These are phyloP conservation scores for Wallemia mellicola DNA, from an alignment of 1,284 basidiomycete genomes.

Conservation along the genomic window DNA sequence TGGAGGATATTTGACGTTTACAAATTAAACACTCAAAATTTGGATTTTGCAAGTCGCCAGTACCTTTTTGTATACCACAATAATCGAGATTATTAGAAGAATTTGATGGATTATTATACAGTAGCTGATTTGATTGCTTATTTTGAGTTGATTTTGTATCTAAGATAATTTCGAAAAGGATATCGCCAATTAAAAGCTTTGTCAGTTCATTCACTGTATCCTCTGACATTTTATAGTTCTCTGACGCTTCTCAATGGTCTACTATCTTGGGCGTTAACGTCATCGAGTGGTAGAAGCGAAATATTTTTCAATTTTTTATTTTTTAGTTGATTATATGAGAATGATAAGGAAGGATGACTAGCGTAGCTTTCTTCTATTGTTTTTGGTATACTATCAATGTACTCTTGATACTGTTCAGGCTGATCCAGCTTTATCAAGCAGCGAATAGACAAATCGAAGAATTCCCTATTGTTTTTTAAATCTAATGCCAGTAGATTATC, in stretches of 20 bases:
- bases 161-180: neutral
- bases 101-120: neutral
- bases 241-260: neutral
- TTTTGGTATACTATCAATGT: too few relatives aligned
- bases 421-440: too few relatives aligned
- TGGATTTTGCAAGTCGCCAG: neutral
- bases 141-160: neutral
- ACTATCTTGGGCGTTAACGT: neutral
- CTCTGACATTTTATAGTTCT: neutral
- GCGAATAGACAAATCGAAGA: too few relatives aligned
- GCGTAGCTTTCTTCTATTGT: too few relatives aligned
- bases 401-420: too few relatives aligned
- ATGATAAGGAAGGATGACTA: too few relatives aligned
- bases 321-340: too few relatives aligned
- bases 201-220: neutral
- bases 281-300: neutral
- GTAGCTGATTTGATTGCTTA: neutral
- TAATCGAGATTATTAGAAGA: too few relatives aligned
- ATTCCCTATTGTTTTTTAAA: too few relatives aligned
- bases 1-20: neutral
- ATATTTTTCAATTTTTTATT: neutral
- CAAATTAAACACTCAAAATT: neutral
- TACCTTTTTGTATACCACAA: neutral
- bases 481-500: too few relatives aligned
- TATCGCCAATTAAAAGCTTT: neutral